phyloP scores from a whole-genome alignment of 2,329 filamentous ascomycete genomes.

The Paecilomyces dactylethromorphus region DNA sequence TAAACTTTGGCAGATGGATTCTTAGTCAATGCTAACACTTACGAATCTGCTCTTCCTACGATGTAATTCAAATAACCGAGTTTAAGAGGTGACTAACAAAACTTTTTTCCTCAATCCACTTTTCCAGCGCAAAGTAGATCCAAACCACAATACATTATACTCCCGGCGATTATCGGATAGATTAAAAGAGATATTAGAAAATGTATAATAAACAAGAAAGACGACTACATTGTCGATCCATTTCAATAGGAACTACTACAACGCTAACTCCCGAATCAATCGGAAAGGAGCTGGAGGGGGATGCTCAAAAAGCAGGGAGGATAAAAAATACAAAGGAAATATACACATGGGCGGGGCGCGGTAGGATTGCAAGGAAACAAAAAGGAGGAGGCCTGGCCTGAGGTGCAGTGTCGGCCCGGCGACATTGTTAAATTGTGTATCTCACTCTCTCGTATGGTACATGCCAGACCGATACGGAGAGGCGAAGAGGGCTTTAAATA shows the following conservation, averaged over 20 bases:
- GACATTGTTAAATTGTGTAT: neutral
- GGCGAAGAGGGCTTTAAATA: neutral
- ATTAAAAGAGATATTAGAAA: neutral
- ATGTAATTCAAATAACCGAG: neutral
- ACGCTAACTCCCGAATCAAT: neutral
- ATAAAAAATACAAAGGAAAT: neutral
- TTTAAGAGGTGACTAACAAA: neutral
- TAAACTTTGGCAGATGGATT: too few species aligned
- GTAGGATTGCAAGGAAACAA: neutral
- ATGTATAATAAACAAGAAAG: neutral
- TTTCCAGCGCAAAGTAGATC: neutral
- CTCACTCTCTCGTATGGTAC: neutral
- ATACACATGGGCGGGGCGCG: neutral
- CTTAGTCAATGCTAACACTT: too few species aligned
- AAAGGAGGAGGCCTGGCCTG: neutral
- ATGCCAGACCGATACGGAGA: neutral
- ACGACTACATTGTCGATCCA: neutral
- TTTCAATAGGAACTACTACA: neutral
- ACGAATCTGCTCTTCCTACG: neutral
- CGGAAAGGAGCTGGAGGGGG: neutral
- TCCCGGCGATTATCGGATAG: neutral
- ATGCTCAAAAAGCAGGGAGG: neutral
- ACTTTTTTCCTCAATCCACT: neutral
- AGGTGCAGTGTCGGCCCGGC: neutral
- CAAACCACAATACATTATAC: neutral